Evolutionary conservation across 2,329 filamentous ascomycete genomes (phyloP), one percentile per base, ranked within the genome.

Genomic region (Colletotrichum trifolii): DNA sequence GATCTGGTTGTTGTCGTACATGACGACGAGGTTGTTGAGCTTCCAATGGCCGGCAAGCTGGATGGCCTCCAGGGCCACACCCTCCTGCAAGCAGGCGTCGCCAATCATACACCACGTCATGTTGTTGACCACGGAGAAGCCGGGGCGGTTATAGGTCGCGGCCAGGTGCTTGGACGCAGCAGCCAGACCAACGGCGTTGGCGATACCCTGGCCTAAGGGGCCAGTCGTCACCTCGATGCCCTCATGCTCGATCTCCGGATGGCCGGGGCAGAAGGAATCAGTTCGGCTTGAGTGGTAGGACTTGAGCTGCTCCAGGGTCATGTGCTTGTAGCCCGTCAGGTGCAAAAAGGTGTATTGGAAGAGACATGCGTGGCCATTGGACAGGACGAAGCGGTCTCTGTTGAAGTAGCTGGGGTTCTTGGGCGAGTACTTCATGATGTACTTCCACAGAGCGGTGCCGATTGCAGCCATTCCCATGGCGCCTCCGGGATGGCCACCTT

Each of bases 401-500:
- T 89, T 87, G 78, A 89, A 88, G 73, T 78, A 89, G 46, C 79
- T 71, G 8, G 84, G 82, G 45, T 82, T 82, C n/a, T 76, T 75
- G 0, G 87, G 87, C 2, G 84, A 81, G 70, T 87, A 89, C 49
- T 79, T 79, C 87, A 90, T 89, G 6, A 79, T 78, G 71, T 90
- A 88, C 69, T 88, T 89, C 81, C 83, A 90, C 8, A 80, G 73
- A 3, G 86, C 83, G 25, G 89, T 78, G 9, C 87, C 87, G 59
- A 89, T 89, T 4, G 84, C 86, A 25, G 85, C 86, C 78, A 89
- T 88, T 42, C 86, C 85, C 73, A 88, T 87, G 15, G 84, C 85
- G 43, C 75, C 73, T 33, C 89, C 89, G 15, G 89, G 89, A 71
- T 91, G 89, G 0, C 89, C 89, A 40, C 88, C 88, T 67, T 86